Percentiles rank a stretch among this genome's conserved stretches.
Evolutionary conservation across 2,329 filamentous ascomycete genomes (phyloP).

Genomic region (Emmonsiellopsis sp.): DNA sequence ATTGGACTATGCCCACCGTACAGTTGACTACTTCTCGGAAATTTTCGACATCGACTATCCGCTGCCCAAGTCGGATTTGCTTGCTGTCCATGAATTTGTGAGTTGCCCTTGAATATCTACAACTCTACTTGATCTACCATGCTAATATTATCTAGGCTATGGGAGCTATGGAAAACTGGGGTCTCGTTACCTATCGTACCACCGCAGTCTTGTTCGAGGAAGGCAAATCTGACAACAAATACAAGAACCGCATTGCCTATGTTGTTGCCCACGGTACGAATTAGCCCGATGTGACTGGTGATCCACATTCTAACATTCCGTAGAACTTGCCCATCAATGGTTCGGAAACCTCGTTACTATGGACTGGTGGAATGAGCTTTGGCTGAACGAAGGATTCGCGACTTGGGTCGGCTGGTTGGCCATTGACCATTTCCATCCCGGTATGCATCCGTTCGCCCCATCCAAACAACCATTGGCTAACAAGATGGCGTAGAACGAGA

Average conservation of each 20-base stretch:
- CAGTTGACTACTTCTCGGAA: conserved; percentile 94
- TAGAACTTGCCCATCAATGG: conserved; percentile 90
- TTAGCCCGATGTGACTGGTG: conserved; percentile 2
- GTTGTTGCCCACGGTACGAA: conserved; percentile 72
- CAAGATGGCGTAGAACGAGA: conserved; percentile 62
- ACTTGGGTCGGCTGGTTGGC: conserved; percentile 98
- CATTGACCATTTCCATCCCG: conserved; percentile 79
- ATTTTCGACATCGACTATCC: conserved; percentile 89
- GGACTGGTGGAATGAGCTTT: conserved; percentile 93
- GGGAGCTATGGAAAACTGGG: conserved; percentile 94
- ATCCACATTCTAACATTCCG: conserved; percentile 3
- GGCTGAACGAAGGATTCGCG: conserved; percentile 93
- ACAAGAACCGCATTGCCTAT: conserved; percentile 90
- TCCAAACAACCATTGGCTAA: neutral
- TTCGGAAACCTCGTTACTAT: conserved; percentile 93
- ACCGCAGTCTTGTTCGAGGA: conserved; percentile 96
- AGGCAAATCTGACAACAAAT: conserved; percentile 77
- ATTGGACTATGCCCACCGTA: conserved; percentile 80
- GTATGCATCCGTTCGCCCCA: conserved; percentile 25
- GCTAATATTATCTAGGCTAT: conserved; percentile 29
- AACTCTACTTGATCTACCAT: neutral
- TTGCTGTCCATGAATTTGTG: conserved; percentile 90
- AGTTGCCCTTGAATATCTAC: conserved; percentile 23
- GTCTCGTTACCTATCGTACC: conserved; percentile 88
- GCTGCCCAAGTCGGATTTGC: conserved; percentile 79